These are phyloP conservation scores for Diaporthe vexans DNA, from an alignment of 2,329 filamentous ascomycete genomes.

Conservation along the genomic window DNA sequence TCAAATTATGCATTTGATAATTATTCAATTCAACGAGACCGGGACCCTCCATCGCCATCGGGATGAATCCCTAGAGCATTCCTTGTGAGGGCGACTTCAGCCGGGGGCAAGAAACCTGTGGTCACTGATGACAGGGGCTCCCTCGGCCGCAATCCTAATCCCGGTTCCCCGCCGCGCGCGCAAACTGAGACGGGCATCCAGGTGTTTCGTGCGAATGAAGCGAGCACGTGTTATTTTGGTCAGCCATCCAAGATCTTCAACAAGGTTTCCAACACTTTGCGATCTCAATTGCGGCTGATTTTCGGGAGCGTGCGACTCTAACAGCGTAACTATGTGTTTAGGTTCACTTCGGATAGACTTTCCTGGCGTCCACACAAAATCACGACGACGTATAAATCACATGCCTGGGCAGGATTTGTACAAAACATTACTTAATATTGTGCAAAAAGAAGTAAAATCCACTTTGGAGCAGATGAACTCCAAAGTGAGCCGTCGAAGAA, in stretches of 20 bases:
- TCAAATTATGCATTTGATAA: too few relatives aligned
- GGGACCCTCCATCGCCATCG: background rate
- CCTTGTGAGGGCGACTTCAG: too few relatives aligned
- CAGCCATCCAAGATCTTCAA: background rate
- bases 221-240: background rate
- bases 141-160: background rate
- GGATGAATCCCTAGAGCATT: background rate
- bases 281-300: background rate
- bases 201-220: slow-evolving; percentile 4
- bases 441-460: slow-evolving; percentile 5
- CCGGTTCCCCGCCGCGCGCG: background rate
- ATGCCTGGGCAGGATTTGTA: background rate
- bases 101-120: too few relatives aligned
- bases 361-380: too few relatives aligned
- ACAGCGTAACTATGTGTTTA: too few relatives aligned
- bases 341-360: background rate
- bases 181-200: background rate
- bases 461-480: background rate
- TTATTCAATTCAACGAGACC: background rate
- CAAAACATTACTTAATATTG: slow-evolving; percentile 27
- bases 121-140: background rate
- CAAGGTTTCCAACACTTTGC: background rate
- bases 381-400: too few relatives aligned
- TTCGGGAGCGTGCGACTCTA: too few relatives aligned
- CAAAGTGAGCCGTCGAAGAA: background rate